Percentiles rank a stretch among this genome's conserved stretches.
These are phyloP conservation scores for Chaetomium olivaceum DNA, from an alignment of 2,329 filamentous ascomycete species.

Conservation along the genomic window DNA sequence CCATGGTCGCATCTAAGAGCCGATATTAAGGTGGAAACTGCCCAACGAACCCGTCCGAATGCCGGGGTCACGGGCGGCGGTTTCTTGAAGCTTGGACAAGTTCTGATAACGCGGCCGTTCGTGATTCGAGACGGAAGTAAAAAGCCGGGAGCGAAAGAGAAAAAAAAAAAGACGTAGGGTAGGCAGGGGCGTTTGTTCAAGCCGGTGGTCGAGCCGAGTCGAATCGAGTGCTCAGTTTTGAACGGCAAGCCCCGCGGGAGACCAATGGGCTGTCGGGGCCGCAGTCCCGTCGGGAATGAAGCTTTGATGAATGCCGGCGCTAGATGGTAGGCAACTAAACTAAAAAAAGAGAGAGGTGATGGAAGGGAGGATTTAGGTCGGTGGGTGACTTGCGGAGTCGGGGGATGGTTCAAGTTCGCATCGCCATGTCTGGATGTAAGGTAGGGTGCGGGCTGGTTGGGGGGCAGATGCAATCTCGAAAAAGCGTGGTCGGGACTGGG, in stretches of 20 bases:
- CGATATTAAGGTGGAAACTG: not conserved
- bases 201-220: not conserved
- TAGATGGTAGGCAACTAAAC: not conserved
- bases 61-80: not conserved
- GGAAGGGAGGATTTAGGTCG: not conserved
- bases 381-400: not conserved
- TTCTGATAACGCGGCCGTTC: not conserved
- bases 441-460: slow-evolving; percentile 4
- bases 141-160: not conserved
- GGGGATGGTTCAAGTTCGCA: slow-evolving; percentile 3
- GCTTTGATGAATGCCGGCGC: not conserved
- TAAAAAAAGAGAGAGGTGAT: not conserved
- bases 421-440: not conserved
- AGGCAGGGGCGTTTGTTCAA: not conserved
- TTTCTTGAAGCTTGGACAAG: not conserved
- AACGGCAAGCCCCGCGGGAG: slow-evolving; percentile 15
- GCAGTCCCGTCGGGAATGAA: not conserved
- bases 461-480: slow-evolving; percentile 26
- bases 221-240: not conserved
- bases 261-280: not conserved
- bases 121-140: not conserved
- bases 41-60: not conserved
- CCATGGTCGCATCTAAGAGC: slow-evolving; percentile 37
- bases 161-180: not conserved
- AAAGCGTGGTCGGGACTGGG: slow-evolving; percentile 14